Evolutionary conservation across 495 filamentous ascomycete species (phyloP).

Genomic region (Gamarada debralockiae): DNA sequence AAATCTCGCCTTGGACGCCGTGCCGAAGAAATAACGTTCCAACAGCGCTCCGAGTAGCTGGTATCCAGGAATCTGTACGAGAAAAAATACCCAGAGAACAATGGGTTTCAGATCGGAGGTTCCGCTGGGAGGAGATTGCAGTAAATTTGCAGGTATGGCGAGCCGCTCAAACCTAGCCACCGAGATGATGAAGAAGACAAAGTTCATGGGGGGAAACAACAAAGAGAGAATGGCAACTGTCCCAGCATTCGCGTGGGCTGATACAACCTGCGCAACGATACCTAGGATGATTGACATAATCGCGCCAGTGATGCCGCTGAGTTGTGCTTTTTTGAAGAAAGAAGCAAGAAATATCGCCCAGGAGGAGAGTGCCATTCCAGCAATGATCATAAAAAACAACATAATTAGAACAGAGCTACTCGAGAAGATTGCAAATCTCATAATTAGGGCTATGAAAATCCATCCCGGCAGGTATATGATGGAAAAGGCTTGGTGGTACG

Average conservation of each 20-base stretch:
- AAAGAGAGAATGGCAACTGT: constrained; percentile 60
- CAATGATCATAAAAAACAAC: constrained; percentile 58
- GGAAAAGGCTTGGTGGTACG: constrained; percentile 66
- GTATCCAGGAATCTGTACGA: constrained; percentile 70
- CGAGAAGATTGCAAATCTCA: constrained; percentile 58
- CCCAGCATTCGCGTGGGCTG: constrained; percentile 35
- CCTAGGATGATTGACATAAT: constrained; percentile 62
- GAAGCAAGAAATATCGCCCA: constrained; percentile 66
- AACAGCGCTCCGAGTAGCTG: constrained; percentile 65
- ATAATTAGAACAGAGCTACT: constrained; percentile 52
- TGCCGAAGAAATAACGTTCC: constrained; percentile 73
- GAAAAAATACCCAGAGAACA: constrained; percentile 62
- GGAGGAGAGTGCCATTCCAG: constrained; percentile 62
- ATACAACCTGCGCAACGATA: constrained; percentile 63
- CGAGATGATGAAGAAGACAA: constrained; percentile 64
- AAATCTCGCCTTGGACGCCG: constrained; percentile 48
- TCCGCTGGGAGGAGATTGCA: constrained; percentile 51
- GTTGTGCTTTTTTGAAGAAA: constrained; percentile 75
- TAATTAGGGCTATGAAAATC: constrained; percentile 60
- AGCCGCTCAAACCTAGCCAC: constrained; percentile 65
- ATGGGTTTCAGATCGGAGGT: constrained; percentile 59
- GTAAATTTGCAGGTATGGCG: constrained; percentile 48
- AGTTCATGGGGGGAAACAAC: constrained; percentile 74
- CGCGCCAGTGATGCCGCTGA: constrained; percentile 66
- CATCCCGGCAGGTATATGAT: constrained; percentile 65